Evolutionary conservation across 495 filamentous ascomycete species (phyloP).

Genomic region (Penicillium desertorum): DNA sequence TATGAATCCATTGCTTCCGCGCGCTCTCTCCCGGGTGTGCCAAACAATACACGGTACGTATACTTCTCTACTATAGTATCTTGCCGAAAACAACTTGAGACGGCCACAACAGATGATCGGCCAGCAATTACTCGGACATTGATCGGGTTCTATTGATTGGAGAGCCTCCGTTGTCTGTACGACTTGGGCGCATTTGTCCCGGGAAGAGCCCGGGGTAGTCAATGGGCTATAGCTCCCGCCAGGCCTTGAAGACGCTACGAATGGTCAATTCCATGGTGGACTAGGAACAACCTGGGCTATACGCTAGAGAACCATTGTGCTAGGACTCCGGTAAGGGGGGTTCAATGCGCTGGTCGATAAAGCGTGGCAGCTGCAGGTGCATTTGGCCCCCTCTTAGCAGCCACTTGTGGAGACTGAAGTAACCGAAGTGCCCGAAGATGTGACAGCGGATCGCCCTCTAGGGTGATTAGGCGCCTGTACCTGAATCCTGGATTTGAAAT

Average conservation of each 20-base stretch:
- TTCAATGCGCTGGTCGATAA: conserved; percentile 36
- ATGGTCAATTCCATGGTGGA: conserved; percentile 22
- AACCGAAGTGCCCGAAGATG: conserved; percentile 33
- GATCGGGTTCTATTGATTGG: conserved; percentile 26
- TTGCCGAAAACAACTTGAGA: conserved; percentile 3
- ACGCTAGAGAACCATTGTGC: conserved; percentile 9
- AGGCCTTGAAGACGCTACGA: neutral
- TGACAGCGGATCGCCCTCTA: conserved; percentile 43
- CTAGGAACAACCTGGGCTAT: conserved; percentile 15
- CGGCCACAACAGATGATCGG: conserved; percentile 24
- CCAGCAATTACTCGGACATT: conserved; percentile 24
- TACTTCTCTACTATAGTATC: neutral
- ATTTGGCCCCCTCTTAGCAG: conserved; percentile 27
- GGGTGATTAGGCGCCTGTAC: conserved; percentile 32
- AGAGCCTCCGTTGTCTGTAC: conserved; percentile 18
- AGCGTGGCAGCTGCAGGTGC: conserved; percentile 45
- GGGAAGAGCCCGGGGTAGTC: conserved; percentile 14
- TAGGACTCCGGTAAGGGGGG: conserved; percentile 16
- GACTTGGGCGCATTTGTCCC: conserved; percentile 19
- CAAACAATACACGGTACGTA: neutral
- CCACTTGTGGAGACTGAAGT: conserved; percentile 27
- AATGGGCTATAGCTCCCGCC: conserved; percentile 12
- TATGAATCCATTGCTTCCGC: neutral
- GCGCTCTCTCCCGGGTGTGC: neutral
- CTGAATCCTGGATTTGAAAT: conserved; percentile 21